A percentile compares a stretch with the other conserved stretches of the same genome.
Evolutionary conservation across 2,329 filamentous ascomycete genomes (phyloP).

Genomic region (Monosporascus sp.): DNA sequence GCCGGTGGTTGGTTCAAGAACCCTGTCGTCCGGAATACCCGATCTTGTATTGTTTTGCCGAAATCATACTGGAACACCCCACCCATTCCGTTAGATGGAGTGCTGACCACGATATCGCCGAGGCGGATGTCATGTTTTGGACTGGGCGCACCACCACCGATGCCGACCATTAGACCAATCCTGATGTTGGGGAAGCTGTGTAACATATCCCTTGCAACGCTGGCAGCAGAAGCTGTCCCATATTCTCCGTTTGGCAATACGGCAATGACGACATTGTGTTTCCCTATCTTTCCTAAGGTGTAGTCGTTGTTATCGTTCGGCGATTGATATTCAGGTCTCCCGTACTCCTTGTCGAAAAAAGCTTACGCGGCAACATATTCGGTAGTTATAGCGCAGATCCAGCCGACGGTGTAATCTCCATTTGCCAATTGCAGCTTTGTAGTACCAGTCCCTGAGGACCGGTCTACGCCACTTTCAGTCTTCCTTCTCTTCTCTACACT

Average conservation of each 20-base stretch:
- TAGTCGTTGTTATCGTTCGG: constrained; percentile 12
- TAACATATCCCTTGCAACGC: constrained; percentile 25
- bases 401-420: constrained; percentile 14
- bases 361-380: constrained; percentile 14
- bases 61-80: constrained; percentile 21
- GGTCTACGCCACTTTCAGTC: no score
- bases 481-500: no score
- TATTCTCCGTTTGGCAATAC: constrained; percentile 20
- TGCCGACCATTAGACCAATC: constrained; percentile 38
- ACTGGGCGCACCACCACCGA: constrained; percentile 26
- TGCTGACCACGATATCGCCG: constrained; percentile 21
- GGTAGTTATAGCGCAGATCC: constrained; percentile 14
- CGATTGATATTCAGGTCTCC: not conserved
- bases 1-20: constrained; percentile 15
- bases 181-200: constrained; percentile 28
- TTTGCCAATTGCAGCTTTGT: not conserved
- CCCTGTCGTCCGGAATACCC: constrained; percentile 11
- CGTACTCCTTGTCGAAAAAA: constrained; percentile 15
- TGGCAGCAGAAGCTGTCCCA: constrained; percentile 29
- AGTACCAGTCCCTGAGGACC: no score
- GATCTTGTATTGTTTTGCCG: constrained; percentile 11
- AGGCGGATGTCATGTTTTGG: constrained; percentile 12
- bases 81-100: constrained; percentile 4
- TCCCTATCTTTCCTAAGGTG: constrained; percentile 14
- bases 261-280: constrained; percentile 17